Conservation (phyloP, 352 stramenopile genomes). For the Pythium folliculosum region DNA sequence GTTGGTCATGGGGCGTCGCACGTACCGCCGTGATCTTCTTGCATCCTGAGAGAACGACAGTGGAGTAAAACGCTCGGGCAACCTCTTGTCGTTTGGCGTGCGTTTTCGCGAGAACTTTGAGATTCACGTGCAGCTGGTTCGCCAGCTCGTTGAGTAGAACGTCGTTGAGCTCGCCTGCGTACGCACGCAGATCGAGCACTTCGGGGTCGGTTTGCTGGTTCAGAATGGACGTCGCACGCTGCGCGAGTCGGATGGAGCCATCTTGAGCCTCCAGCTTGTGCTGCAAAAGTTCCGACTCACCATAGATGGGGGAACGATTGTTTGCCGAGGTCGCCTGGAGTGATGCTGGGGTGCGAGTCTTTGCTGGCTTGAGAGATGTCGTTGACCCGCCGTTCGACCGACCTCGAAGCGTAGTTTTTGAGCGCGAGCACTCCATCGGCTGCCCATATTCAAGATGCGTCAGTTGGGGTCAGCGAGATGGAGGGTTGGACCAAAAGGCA, state of each 20-base stretch:
- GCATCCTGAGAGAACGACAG: constrained; percentile 55
- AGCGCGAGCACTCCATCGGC: constrained; percentile 19
- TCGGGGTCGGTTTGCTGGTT: constrained; percentile 49
- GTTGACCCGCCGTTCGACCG: constrained; percentile 4
- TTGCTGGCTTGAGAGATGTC: constrained; percentile 3
- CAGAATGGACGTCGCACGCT: constrained; percentile 54
- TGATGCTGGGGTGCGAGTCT: not conserved
- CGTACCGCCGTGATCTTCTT: constrained; percentile 50
- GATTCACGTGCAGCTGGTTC: constrained; percentile 49
- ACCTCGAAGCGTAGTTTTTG: constrained; percentile 8
- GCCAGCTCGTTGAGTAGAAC: constrained; percentile 62
- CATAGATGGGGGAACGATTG: constrained; percentile 34
- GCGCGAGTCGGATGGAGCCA: constrained; percentile 37
- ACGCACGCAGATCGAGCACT: constrained; percentile 55
- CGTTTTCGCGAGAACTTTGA: constrained; percentile 23
- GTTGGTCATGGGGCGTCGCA: not conserved
- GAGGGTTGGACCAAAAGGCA: not conserved
- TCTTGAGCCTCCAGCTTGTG: constrained; percentile 42
- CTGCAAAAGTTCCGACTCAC: constrained; percentile 37
- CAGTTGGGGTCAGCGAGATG: constrained; percentile 5
- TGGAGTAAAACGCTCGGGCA: constrained; percentile 39
- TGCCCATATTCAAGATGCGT: constrained; percentile 24
- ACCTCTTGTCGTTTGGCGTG: constrained; percentile 19
- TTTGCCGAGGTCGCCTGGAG: constrained; percentile 26
- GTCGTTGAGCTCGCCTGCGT: constrained; percentile 50